These are phyloP conservation scores for Fragilaria crotonensis DNA, from an alignment of 108 stramenopile genomes.

Conservation along the genomic window DNA sequence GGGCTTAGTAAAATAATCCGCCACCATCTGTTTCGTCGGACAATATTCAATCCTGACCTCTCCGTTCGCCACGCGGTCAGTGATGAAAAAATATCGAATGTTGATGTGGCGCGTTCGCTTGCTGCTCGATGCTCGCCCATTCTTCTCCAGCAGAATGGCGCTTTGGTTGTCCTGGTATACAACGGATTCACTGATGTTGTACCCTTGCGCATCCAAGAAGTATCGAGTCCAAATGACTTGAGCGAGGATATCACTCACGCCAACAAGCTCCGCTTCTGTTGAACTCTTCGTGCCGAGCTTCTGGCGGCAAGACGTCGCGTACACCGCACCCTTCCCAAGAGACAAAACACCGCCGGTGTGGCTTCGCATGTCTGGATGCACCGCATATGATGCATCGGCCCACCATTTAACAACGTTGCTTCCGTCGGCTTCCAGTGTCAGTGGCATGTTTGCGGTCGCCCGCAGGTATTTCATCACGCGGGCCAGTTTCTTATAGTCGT, in stretches of 20 bases:
- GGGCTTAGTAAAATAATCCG: constrained; percentile 49
- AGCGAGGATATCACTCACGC: constrained; percentile 32
- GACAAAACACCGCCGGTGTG: constrained; percentile 40
- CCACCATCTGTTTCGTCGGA: constrained; percentile 44
- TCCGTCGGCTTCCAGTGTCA: constrained; percentile 12
- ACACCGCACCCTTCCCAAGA: constrained; percentile 23
- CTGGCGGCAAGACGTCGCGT: constrained; percentile 20
- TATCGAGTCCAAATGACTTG: constrained; percentile 33
- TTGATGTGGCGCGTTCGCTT: constrained; percentile 42
- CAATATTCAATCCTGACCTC: constrained; percentile 28
- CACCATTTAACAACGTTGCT: constrained; percentile 27
- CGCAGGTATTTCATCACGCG: constrained; percentile 32
- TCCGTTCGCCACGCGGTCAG: constrained; percentile 15
- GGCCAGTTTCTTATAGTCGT: constrained; percentile 38
- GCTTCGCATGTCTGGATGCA: constrained; percentile 35
- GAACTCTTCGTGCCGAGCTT: constrained; percentile 33
- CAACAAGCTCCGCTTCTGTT: constrained; percentile 42
- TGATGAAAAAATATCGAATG: constrained; percentile 47
- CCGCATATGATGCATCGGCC: constrained; percentile 43
- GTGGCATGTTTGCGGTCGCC: constrained; percentile 13
- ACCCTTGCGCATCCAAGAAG: constrained; percentile 46
- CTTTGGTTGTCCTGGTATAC: constrained; percentile 47
- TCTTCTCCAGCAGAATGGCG: constrained; percentile 43
- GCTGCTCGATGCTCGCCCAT: constrained; percentile 29
- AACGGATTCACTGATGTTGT: constrained; percentile 19